Evolutionary conservation across 306 rosid genomes (phyloP).

Genomic region (Pyrus betulifolia): DNA sequence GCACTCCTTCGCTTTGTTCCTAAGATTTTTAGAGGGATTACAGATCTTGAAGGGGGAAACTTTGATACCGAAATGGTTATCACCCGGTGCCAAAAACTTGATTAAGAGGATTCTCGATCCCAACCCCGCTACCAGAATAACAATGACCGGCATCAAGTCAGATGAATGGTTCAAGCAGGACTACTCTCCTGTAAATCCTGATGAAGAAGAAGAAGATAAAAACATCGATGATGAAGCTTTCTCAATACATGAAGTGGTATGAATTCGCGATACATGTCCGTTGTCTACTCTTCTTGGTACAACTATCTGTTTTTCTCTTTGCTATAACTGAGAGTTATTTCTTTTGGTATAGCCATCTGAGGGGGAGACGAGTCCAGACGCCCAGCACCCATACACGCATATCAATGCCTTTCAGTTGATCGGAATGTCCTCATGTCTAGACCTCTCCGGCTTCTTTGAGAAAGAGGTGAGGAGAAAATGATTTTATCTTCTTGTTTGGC

Average conservation of each 20-base stretch:
- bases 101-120: conserved; percentile 81
- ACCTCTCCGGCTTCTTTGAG: conserved; percentile 96
- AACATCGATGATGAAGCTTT: conserved; percentile 36
- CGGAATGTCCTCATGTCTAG: conserved; percentile 87
- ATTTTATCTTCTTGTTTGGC: neutral
- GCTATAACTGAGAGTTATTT: conserved; percentile 5
- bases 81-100: conserved; percentile 61
- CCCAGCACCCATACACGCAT: conserved; percentile 28
- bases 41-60: conserved; percentile 74
- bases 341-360: conserved; percentile 41
- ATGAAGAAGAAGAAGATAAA: conserved; percentile 67
- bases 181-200: conserved; percentile 45
- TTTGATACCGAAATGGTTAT: conserved; percentile 65
- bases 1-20: neutral
- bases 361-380: conserved; percentile 31
- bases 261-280: neutral
- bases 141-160: conserved; percentile 54
- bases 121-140: conserved; percentile 53
- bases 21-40: conserved; percentile 2
- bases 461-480: conserved; percentile 52
- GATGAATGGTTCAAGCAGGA: conserved; percentile 78
- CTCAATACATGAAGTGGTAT: conserved; percentile 53
- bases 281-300: neutral
- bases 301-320: neutral
- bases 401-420: conserved; percentile 90